Evolutionary conservation across 2,329 filamentous ascomycete genomes (phyloP), one percentile per base, ranked within the genome.

Genomic region (Colletotrichum noveboracense): DNA sequence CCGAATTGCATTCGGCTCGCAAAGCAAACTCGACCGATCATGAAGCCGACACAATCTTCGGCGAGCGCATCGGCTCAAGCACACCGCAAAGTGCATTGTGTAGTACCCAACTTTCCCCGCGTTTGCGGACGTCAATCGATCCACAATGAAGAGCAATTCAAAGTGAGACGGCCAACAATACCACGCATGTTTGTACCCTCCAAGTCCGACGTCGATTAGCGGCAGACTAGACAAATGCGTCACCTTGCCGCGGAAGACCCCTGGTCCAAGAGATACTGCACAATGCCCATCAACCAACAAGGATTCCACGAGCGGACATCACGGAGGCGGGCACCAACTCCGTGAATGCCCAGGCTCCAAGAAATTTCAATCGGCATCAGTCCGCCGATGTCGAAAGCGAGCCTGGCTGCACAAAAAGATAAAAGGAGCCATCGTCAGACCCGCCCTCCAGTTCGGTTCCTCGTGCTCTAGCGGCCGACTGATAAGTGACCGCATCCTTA

Each of bases 381-480:
- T 8, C 34, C 18, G 56, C 56, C 67, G 67, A 62, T 12, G 14
- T 13, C 28, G 43, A 52, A 36, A 62, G 56, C 38, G 52, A 70
- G 32, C 56, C 48, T 34, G 32, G 21, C 43, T 10, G 58, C 28
- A 13, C 7, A 24, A 34, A 52, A 62, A 56, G 43, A 65, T 71
- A 65, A 70, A 52, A 65, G 34, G 28, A 8, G 30, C 9, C 28
- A 52, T 52, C 43, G n/a, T 52, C 38, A 71, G 38, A 16, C 13
- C 28, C 26, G 34, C 28, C n/a, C 43, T 28, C 52, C 26, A 13
- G 7, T 69, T 69, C 66, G 66, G 66, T 43, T 9, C 4, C 16
- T 52, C 36, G 16, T 68, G 55, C 70, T 69, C 56, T 73, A 73
- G 70, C 38, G 65, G 64, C 70, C 70, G 70, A 73, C n/a, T 55